Evolutionary conservation across 2,329 filamentous ascomycete species (phyloP).

Genomic region (Sclerotinia glacialis): DNA sequence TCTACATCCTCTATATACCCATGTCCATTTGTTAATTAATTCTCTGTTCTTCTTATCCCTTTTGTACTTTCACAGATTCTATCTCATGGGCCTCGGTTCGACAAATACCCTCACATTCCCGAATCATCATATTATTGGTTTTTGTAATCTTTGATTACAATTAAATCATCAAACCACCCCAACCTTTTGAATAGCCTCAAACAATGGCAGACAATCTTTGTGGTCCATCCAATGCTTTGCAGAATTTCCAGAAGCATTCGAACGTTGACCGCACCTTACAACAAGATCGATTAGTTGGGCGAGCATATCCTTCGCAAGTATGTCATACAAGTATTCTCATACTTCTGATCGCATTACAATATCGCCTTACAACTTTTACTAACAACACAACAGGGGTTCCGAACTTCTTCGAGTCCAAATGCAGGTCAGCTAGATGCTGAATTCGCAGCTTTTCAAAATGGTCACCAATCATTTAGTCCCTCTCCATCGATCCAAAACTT

Average conservation of each 20-base stretch:
- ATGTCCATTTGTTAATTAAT: not conserved
- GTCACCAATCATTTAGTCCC: conserved; percentile 42
- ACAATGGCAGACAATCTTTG: conserved; percentile 65
- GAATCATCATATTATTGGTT: not conserved
- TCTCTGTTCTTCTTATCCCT: not conserved
- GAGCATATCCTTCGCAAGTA: conserved; percentile 55
- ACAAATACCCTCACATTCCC: conserved; percentile 1
- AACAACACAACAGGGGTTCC: conserved; percentile 53
- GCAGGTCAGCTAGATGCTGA: conserved; percentile 60
- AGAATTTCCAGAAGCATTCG: conserved; percentile 68
- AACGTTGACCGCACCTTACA: conserved; percentile 65
- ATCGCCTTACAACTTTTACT: conserved; percentile 16
- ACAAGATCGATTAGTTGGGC: conserved; percentile 61
- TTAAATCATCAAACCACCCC: not conserved
- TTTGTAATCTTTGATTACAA: not conserved
- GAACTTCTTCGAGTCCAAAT: conserved; percentile 53
- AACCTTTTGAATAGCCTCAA: not conserved
- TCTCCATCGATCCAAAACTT: conserved; percentile 25
- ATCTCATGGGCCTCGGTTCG: conserved; percentile 7
- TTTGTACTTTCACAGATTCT: not conserved
- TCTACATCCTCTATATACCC: not conserved
- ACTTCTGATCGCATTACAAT: conserved; percentile 6
- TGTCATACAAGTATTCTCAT: conserved; percentile 23
- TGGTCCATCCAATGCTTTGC: conserved; percentile 69
- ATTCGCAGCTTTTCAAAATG: conserved; percentile 66